Base-by-base conservation (phyloP, 2,329 filamentous ascomycete species). In the Colletotrichum tropicale region DNA sequence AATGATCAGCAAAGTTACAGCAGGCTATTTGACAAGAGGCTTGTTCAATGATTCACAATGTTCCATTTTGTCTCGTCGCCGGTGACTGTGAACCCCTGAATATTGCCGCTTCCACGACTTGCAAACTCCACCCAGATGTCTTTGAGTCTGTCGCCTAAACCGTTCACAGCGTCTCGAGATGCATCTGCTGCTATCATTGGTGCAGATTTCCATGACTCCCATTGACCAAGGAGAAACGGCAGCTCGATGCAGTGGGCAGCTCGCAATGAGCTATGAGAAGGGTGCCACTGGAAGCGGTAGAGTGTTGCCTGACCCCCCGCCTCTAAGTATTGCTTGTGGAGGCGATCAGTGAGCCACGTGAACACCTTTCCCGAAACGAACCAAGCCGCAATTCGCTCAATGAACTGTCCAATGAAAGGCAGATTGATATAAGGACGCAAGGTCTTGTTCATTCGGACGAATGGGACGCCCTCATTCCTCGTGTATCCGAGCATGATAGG, bases 141-240 rank as follows among this genome's bases (percentile, higher is more conserved):
- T 64, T 71, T 78, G 26, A 77, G 34, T 12, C 65, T 56, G 12
- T 66, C 62, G 2, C 78, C 77, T 3, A 78, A 62, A 21, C 13
- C 58, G 52, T 68, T 66, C 30, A 78, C 69, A 3, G 66, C 26
- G 6, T 72, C 38, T 32, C 58, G 56, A 12, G 66, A 52, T 13
- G 66, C 28, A 1, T 38, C 24, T 10, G 73, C 77, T 28, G 72
- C 34, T 15, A 79, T 15, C 77, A 78, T 78, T 7, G 77, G 78
- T 26, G 78, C 78, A 32, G 74, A 32, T 55, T 78, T 78, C 77
- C 78, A 79, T 6, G 75, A 66, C 6, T 56, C 36, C 77, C 76
- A 77, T 21, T 65, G 38, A 10, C 74, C 77, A 16, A 79, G 70
- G 2, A 78, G 28, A 34, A 78, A 74, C 13, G 78, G 76, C 64